Evolutionary conservation across 2,329 filamentous ascomycete genomes (phyloP).

Genomic region (Conoideocrella luteorostrata): DNA sequence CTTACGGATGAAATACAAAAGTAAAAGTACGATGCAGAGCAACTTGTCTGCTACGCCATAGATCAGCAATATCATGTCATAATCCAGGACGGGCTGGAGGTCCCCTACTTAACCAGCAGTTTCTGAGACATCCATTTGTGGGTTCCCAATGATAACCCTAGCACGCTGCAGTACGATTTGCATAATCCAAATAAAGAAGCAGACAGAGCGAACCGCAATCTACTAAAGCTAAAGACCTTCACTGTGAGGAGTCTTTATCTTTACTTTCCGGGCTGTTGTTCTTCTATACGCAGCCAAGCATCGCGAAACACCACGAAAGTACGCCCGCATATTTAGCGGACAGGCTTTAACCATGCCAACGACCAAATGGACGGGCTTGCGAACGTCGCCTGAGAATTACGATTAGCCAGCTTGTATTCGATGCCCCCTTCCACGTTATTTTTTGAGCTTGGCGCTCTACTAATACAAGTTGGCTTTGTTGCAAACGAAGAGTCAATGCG

Average conservation of each 20-base stretch:
- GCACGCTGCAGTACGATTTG: background rate
- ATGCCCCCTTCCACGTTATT: too few relatives aligned
- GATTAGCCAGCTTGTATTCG: too few relatives aligned
- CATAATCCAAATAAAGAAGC: background rate
- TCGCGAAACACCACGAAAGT: background rate
- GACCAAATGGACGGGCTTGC: too few relatives aligned
- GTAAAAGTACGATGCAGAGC: conserved; percentile 3
- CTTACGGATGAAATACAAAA: background rate
- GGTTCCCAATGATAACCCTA: background rate
- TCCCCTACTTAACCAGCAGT: background rate
- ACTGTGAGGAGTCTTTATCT: background rate
- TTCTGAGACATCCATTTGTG: background rate
- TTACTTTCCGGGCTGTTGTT: background rate
- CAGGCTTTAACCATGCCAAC: background rate
- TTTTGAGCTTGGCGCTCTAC: too few relatives aligned
- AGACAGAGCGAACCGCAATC: background rate
- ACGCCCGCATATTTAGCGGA: background rate
- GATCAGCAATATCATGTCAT: conserved; percentile 4
- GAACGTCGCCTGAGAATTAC: too few relatives aligned
- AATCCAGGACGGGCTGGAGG: conserved; percentile 2
- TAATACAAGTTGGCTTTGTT: too few relatives aligned
- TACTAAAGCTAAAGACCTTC: background rate
- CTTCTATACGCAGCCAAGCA: background rate
- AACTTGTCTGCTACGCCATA: conserved; percentile 5
- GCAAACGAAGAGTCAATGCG: too few relatives aligned